Conservation (phyloP, 2,329 filamentous ascomycete genomes). For the Epichloe baconii region DNA sequence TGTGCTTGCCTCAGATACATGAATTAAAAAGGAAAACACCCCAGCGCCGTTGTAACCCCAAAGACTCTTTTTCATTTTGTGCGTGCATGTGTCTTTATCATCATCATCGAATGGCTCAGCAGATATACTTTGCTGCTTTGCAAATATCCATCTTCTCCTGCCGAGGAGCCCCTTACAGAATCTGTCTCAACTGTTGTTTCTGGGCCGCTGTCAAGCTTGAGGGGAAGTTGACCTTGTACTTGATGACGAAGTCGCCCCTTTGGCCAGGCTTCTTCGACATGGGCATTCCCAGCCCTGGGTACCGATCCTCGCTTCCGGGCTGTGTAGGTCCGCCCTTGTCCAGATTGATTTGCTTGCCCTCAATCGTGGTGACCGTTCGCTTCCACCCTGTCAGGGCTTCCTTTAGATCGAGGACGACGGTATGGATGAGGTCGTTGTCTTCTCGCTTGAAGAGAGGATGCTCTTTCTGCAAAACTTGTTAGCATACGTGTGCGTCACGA, state of each 20-base stretch:
- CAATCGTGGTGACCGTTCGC: conserved; percentile 83
- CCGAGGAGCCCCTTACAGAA: conserved; percentile 41
- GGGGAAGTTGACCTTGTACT: conserved; percentile 89
- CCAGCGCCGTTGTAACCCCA: conserved; percentile 2
- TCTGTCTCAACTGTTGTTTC: conserved; percentile 68
- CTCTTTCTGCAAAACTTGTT: conserved; percentile 49
- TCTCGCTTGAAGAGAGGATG: conserved; percentile 77
- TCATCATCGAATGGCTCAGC: conserved; percentile 2
- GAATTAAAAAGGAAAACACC: background rate
- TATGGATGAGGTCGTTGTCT: conserved; percentile 73
- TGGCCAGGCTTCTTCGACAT: conserved; percentile 77
- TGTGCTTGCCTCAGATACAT: background rate
- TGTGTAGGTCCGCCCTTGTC: conserved; percentile 74
- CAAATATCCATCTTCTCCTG: background rate
- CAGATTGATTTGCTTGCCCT: conserved; percentile 71
- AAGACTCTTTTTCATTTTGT: background rate
- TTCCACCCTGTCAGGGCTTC: conserved; percentile 92
- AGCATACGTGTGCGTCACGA: conserved; percentile 1
- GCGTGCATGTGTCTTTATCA: background rate
- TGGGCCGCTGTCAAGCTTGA: conserved; percentile 61
- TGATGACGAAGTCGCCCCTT: conserved; percentile 83
- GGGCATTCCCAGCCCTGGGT: conserved; percentile 84
- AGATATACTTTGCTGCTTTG: background rate
- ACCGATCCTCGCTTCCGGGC: conserved; percentile 68
- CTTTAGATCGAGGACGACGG: conserved; percentile 73